phyloP scores from a whole-genome alignment of 176 grass and related monocot genomes.

The Dendrocalamus sinicus region DNA sequence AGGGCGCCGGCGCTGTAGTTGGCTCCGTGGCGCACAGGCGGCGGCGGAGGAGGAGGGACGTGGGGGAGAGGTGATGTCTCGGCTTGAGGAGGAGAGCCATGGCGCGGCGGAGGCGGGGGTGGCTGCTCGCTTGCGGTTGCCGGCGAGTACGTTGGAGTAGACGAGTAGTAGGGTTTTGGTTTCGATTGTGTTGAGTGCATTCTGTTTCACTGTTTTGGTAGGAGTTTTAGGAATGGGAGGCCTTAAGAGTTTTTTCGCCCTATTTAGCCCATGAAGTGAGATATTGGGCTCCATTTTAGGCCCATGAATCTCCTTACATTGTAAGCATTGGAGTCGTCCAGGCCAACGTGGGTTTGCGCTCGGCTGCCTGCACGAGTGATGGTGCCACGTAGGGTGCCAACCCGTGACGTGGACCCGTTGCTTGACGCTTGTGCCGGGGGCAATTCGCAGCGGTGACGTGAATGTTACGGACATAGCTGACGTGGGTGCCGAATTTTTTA shows the following conservation, averaged over 20 bases:
- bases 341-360: not conserved
- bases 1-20: not conserved
- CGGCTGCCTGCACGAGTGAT: not conserved
- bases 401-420: not conserved
- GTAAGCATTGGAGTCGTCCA: no score
- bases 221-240: not conserved
- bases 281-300: not conserved
- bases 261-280: not conserved
- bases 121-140: not conserved
- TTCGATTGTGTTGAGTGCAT: not conserved
- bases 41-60: slow-evolving; percentile 31
- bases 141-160: slow-evolving; percentile 20
- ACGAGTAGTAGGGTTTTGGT: slow-evolving; percentile 8
- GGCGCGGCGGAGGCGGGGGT: slow-evolving; percentile 15
- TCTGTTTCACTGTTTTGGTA: not conserved
- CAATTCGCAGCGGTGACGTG: not conserved
- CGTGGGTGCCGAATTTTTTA: no score
- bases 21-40: slow-evolving; percentile 42
- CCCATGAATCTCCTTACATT: not conserved
- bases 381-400: not conserved
- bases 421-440: not conserved
- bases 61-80: slow-evolving; percentile 27
- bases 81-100: slow-evolving; percentile 76
- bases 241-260: not conserved
- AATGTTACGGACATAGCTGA: not conserved